A percentile compares a stretch with the other conserved stretches of the same genome.
phyloP scores from a whole-genome alignment of 2,329 filamentous ascomycete genomes.

The Capronia epimyces region DNA sequence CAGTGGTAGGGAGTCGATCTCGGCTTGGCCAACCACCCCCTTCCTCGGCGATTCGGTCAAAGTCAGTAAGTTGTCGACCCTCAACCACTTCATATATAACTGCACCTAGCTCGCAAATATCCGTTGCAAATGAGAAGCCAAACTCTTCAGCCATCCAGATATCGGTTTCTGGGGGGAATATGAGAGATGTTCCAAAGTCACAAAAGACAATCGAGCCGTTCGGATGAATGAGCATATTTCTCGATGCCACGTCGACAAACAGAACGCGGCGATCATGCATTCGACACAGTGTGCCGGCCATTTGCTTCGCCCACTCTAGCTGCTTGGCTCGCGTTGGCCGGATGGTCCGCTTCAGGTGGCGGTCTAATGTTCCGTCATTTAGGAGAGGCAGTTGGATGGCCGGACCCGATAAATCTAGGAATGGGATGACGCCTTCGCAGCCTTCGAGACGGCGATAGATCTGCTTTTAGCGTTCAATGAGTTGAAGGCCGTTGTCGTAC shows the following conservation, averaged over 20 bases:
- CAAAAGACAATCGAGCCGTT: conserved; percentile 29
- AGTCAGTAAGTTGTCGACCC: conserved; percentile 24
- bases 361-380: conserved; percentile 8
- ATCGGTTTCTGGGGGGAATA: conserved; percentile 19
- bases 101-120: conserved; percentile 31
- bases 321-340: conserved; percentile 2
- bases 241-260: conserved; percentile 1
- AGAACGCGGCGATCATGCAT: conserved; percentile 6
- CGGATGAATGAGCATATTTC: conserved; percentile 10
- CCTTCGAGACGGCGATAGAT: conserved; percentile 9
- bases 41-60: conserved; percentile 22
- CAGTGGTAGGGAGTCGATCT: conserved; percentile 7
- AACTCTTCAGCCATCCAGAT: conserved; percentile 28
- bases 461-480: conserved; percentile 11
- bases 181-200: conserved; percentile 30
- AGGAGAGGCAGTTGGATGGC: conserved; percentile 6
- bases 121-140: conserved; percentile 29
- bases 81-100: conserved; percentile 32
- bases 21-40: conserved; percentile 5
- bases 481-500: conserved; percentile 1
- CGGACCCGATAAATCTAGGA: conserved; percentile 10
- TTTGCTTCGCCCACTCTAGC: conserved; percentile 2
- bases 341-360: not conserved
- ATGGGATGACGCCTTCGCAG: conserved; percentile 11
- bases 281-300: not conserved